Conservation (phyloP, 2,329 filamentous ascomycete genomes). For the Colletotrichum chlorophyti region DNA sequence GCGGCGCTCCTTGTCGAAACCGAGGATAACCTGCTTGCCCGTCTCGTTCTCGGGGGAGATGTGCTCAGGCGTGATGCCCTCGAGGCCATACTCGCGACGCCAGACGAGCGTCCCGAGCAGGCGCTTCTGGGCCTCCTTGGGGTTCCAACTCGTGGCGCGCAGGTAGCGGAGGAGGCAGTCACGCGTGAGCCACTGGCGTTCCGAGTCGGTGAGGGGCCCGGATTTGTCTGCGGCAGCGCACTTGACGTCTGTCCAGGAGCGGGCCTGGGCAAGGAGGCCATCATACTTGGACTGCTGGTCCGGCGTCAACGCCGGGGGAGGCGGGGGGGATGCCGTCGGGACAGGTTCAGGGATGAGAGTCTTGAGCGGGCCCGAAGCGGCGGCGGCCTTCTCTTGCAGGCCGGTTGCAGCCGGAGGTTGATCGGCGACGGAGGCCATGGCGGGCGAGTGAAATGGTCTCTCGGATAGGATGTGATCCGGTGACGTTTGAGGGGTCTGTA, state of each 20-base stretch:
- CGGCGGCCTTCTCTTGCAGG: conserved; percentile 8
- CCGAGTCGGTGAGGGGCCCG: conserved; percentile 75
- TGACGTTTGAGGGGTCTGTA: no score
- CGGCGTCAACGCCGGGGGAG: conserved; percentile 67
- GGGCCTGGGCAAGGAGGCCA: conserved; percentile 73
- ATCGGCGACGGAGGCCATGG: conserved; percentile 26
- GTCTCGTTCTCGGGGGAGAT: conserved; percentile 95
- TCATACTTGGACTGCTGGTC: conserved; percentile 87
- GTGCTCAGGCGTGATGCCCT: conserved; percentile 81
- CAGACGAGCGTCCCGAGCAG: conserved; percentile 82
- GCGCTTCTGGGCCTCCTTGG: conserved; percentile 78
- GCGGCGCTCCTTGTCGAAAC: conserved; percentile 85
- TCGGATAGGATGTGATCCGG: not conserved
- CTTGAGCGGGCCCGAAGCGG: conserved; percentile 38
- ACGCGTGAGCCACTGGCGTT: conserved; percentile 88
- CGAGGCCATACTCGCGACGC: conserved; percentile 88
- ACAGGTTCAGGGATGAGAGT: conserved; percentile 67
- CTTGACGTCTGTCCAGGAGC: conserved; percentile 74
- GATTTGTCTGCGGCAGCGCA: conserved; percentile 54
- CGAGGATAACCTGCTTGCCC: conserved; percentile 89
- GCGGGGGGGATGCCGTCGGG: conserved; percentile 61
- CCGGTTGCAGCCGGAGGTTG: conserved; percentile 10
- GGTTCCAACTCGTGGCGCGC: conserved; percentile 89
- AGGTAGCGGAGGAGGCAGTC: conserved; percentile 95
- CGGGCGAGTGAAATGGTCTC: not conserved